Conservation (phyloP, 176 grass and related monocot genomes). For the Cocos nucifera region DNA sequence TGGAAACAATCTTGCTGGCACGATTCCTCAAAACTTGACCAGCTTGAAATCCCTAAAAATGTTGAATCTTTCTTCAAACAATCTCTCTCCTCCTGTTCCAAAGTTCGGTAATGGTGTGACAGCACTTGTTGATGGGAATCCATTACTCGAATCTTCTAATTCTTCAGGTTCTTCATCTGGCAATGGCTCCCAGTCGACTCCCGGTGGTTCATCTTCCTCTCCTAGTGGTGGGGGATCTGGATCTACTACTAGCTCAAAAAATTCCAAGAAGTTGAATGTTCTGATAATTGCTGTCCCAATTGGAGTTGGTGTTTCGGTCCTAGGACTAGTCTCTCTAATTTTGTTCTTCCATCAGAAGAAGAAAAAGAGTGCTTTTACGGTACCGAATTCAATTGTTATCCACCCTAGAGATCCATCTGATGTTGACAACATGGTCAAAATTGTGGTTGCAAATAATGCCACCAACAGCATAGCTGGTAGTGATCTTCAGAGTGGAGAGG, state of each 20-base stretch:
- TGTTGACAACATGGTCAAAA: constrained; percentile 53
- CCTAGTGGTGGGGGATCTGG: neutral
- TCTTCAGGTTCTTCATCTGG: constrained; percentile 3
- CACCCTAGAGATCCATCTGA: constrained; percentile 47
- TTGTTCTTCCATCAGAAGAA: constrained; percentile 23
- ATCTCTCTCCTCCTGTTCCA: constrained; percentile 52
- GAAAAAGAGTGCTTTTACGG: constrained; percentile 12
- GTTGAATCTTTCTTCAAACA: constrained; percentile 63
- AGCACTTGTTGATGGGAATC: constrained; percentile 40
- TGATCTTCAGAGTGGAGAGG: constrained; percentile 22
- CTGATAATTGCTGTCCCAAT: constrained; percentile 35
- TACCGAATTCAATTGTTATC: constrained; percentile 31
- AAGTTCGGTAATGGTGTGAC: constrained; percentile 27
- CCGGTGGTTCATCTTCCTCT: neutral
- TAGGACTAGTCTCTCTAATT: neutral
- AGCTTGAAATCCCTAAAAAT: constrained; percentile 35
- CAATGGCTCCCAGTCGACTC: neutral
- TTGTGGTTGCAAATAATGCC: constrained; percentile 33
- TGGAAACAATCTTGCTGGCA: constrained; percentile 51
- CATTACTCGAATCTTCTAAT: constrained; percentile 2
- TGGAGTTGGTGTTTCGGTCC: constrained; percentile 21
- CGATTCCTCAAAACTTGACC: constrained; percentile 41
- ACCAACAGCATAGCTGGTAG: constrained; percentile 18
- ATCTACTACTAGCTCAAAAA: neutral
- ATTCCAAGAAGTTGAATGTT: constrained; percentile 13